phyloP scores from a whole-genome alignment of 371 early-diverging fungal species.

The Choanephora cucurbitarum region DNA sequence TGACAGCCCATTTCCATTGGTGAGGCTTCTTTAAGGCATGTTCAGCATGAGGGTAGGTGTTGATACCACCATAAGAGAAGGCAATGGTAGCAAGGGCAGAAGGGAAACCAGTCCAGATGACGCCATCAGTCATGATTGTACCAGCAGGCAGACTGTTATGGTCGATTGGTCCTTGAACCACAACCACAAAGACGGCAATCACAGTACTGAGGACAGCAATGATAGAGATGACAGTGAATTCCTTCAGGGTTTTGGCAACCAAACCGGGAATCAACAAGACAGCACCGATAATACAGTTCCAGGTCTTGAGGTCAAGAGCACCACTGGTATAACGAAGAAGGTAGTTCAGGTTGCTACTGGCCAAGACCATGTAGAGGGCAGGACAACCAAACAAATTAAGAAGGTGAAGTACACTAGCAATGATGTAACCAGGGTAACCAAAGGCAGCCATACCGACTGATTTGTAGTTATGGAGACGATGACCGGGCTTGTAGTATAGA shows the following conservation, averaged over 20 bases:
- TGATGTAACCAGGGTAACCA: conserved; percentile 59
- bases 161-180: conserved; percentile 39
- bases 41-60: conserved; percentile 67
- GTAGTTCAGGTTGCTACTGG: conserved; percentile 62
- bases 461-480: conserved; percentile 61
- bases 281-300: conserved; percentile 68
- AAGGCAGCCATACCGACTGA: conserved; percentile 67
- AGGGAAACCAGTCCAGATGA: conserved; percentile 52
- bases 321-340: conserved; percentile 44
- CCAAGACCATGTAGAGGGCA: conserved; percentile 78
- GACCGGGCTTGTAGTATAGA: conserved; percentile 45
- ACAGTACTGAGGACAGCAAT: conserved; percentile 54
- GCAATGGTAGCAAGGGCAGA: conserved; percentile 55
- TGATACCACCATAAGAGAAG: conserved; percentile 52
- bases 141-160: conserved; percentile 21
- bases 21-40: conserved; percentile 75
- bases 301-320: conserved; percentile 31
- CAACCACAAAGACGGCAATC: conserved; percentile 48
- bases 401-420: conserved; percentile 68
- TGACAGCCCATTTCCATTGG: conserved; percentile 68
- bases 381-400: conserved; percentile 72
- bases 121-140: conserved; percentile 27
- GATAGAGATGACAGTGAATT: conserved; percentile 65
- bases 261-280: conserved; percentile 75
- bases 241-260: conserved; percentile 71